Percentiles rank a stretch among this genome's conserved stretches.
phyloP scores from a whole-genome alignment of 2,329 filamentous ascomycete species.

The Phialemonium atrogriseum region DNA sequence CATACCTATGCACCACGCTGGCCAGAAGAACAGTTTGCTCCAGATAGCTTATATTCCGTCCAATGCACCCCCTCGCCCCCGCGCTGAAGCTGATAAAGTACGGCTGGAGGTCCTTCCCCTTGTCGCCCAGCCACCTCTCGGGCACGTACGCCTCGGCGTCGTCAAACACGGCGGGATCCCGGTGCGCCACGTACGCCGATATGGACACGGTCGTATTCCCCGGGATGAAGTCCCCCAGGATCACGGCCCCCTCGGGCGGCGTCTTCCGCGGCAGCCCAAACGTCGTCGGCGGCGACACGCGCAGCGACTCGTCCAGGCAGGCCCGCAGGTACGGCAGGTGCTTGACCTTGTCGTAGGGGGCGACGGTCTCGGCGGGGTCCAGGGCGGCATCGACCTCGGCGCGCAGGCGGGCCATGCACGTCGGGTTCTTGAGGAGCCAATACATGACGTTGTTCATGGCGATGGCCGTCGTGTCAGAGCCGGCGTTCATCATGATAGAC shows the following conservation, averaged over 20 bases:
- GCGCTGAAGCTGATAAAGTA: no score
- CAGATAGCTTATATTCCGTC: no score
- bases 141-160: not conserved
- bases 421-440: conserved; percentile 39
- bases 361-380: conserved; percentile 31
- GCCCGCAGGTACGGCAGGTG: conserved; percentile 43
- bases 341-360: conserved; percentile 40
- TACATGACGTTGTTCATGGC: conserved; percentile 45
- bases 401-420: conserved; percentile 27
- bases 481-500: conserved; percentile 41
- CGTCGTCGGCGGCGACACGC: conserved; percentile 33
- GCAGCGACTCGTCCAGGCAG: conserved; percentile 40
- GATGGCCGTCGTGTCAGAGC: conserved; percentile 22
- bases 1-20: no score
- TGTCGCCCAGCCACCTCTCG: not conserved
- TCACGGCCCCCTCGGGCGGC: conserved; percentile 31
- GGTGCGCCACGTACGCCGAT: conserved; percentile 23
- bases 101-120: no score
- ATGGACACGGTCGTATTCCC: conserved; percentile 34
- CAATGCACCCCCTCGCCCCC: no score
- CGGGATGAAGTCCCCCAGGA: conserved; percentile 35
- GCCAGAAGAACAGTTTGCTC: no score
- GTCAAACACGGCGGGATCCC: not conserved
- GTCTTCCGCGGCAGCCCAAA: conserved; percentile 34
- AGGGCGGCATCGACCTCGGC: conserved; percentile 37